Conservation (phyloP, 306 rosid species). For the Morella rubra region DNA sequence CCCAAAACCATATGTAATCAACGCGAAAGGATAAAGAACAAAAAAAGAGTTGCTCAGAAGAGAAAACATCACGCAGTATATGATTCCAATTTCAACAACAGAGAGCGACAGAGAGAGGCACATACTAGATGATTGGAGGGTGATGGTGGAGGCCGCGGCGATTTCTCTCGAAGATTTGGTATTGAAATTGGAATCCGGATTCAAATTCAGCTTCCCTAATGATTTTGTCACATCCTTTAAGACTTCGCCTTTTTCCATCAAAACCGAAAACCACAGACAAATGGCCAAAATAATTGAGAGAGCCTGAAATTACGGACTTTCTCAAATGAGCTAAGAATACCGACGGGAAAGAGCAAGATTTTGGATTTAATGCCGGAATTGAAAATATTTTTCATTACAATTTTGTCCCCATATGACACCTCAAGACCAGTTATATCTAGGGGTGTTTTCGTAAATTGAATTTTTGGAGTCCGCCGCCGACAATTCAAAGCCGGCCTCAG, state of each 20-base stretch:
- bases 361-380: neutral
- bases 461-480: neutral
- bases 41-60: no score
- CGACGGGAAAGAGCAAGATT: neutral
- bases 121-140: conserved; percentile 42
- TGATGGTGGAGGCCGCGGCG: conserved; percentile 14
- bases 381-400: neutral
- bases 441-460: neutral
- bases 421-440: neutral
- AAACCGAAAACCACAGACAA: conserved; percentile 33
- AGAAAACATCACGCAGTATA: no score
- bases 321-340: neutral
- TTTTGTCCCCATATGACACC: neutral
- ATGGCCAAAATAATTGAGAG: neutral
- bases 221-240: conserved; percentile 33
- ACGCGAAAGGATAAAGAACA: no score
- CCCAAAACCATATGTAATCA: no score
- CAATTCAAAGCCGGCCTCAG: neutral
- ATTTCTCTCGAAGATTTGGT: conserved; percentile 22
- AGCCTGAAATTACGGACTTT: neutral
- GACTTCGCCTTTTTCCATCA: conserved; percentile 67
- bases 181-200: conserved; percentile 42
- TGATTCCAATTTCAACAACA: neutral
- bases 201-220: conserved; percentile 53
- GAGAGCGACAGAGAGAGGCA: neutral